Evolutionary conservation across 306 rosid species (phyloP).

Genomic region (Dryas octopetala): DNA sequence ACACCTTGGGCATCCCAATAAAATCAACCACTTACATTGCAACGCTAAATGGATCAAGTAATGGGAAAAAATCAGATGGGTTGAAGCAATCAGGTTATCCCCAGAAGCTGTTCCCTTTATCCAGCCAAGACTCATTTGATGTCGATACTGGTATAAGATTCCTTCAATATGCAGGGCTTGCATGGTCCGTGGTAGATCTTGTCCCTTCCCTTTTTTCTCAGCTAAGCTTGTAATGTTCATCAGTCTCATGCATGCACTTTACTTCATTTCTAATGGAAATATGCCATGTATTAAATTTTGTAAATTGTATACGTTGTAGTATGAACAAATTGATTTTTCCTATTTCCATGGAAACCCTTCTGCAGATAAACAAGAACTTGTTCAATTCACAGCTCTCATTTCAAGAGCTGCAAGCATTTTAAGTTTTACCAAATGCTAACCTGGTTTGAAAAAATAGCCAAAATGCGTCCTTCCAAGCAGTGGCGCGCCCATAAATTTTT

Average conservation of each 20-base stretch:
- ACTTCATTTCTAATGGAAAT: not conserved
- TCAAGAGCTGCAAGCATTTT: not conserved
- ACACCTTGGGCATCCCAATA: conserved; percentile 78
- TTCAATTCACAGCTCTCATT: not conserved
- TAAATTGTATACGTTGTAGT: conserved; percentile 16
- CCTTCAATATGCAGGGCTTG: conserved; percentile 85
- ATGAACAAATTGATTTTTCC: not conserved
- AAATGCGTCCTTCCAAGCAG: too few species aligned
- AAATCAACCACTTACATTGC: conserved; percentile 78
- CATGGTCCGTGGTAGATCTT: conserved; percentile 93
- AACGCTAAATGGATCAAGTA: conserved; percentile 37
- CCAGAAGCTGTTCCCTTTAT: conserved; percentile 50
- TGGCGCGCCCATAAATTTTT: too few species aligned
- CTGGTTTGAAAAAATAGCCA: too few species aligned
- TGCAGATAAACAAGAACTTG: not conserved
- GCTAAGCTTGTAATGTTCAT: conserved; percentile 46
- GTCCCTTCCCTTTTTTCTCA: conserved; percentile 76
- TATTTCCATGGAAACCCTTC: not conserved
- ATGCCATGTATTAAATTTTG: conserved; percentile 20
- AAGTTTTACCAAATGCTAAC: too few species aligned
- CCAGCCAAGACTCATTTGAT: conserved; percentile 55
- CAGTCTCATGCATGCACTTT: not conserved
- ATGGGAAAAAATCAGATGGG: conserved; percentile 44
- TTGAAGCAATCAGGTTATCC: conserved; percentile 48
- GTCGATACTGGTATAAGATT: conserved; percentile 90